Evolutionary conservation across 768 basidiomycete genomes (phyloP).

Genomic region (Cubamyces lactineus): DNA sequence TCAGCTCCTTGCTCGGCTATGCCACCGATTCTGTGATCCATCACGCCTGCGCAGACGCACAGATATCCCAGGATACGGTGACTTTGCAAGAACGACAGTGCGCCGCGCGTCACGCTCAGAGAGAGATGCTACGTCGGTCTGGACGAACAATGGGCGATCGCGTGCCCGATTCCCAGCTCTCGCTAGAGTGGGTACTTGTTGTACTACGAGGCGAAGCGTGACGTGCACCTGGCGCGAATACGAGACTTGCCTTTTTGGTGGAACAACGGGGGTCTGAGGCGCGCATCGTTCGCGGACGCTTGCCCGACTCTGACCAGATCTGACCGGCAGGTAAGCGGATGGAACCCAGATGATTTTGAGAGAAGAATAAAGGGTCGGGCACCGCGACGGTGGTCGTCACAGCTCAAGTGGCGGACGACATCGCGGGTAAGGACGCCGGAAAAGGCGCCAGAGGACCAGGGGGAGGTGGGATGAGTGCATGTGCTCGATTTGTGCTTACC

Average conservation of each 20-base stretch:
- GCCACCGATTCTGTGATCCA: background rate
- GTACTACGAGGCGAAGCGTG: constrained; percentile 4
- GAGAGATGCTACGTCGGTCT: background rate
- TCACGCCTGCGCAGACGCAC: background rate
- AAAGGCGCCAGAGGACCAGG: constrained; percentile 8
- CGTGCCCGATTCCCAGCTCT: constrained; percentile 3
- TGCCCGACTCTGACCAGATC: background rate
- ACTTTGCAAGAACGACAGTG: background rate
- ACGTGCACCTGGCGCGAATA: background rate
- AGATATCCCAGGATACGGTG: background rate
- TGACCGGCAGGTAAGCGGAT: too few species aligned
- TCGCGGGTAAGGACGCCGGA: constrained; percentile 4
- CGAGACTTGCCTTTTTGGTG: constrained; percentile 13
- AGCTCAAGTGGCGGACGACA: background rate
- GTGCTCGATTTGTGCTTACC: constrained; percentile 8
- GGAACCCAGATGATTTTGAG: too few species aligned
- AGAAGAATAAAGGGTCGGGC: background rate
- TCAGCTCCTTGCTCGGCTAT: constrained; percentile 14
- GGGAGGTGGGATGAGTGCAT: background rate
- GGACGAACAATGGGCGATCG: constrained; percentile 21
- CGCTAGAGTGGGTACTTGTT: constrained; percentile 17
- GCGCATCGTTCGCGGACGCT: background rate
- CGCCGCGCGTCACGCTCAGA: too few species aligned
- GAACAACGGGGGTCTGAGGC: constrained; percentile 5
- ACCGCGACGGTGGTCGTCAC: background rate